phyloP scores from a whole-genome alignment of 139 green algal genomes.

The Closterium sp. region DNA sequence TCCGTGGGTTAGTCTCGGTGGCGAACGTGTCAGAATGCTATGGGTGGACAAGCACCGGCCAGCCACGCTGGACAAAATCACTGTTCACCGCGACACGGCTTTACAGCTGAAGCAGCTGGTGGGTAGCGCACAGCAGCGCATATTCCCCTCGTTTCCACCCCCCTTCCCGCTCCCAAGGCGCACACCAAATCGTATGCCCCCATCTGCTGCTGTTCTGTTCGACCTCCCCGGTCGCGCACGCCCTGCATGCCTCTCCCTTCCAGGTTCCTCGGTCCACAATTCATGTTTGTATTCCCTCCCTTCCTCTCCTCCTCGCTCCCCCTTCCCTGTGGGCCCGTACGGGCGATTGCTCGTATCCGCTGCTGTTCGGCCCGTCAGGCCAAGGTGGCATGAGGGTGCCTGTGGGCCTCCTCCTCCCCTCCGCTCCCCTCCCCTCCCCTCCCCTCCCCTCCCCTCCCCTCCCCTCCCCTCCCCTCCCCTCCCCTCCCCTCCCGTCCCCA shows the following conservation, averaged over 20 bases:
- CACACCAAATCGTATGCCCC: not conserved
- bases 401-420: too few relatives aligned
- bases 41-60: slow-evolving; percentile 82
- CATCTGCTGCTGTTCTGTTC: not conserved
- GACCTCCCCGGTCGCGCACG: not conserved
- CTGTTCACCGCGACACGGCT: slow-evolving; percentile 71
- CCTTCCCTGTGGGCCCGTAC: not conserved
- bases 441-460: too few relatives aligned
- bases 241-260: not conserved
- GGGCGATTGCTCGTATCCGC: not conserved
- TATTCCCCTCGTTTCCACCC: not conserved
- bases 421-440: too few relatives aligned
- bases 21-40: slow-evolving; percentile 30
- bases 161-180: not conserved
- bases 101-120: slow-evolving; percentile 78
- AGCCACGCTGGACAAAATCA: slow-evolving; percentile 75
- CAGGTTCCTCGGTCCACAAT: not conserved
- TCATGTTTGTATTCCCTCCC: not conserved
- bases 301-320: not conserved
- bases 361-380: not conserved
- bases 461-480: not conserved
- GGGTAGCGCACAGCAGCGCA: not conserved
- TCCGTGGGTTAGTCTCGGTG: not conserved
- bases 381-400: not conserved
- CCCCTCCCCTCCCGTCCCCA: too few relatives aligned